Conservation (phyloP, 768 basidiomycete species). For the Pleurotus giganteus region DNA sequence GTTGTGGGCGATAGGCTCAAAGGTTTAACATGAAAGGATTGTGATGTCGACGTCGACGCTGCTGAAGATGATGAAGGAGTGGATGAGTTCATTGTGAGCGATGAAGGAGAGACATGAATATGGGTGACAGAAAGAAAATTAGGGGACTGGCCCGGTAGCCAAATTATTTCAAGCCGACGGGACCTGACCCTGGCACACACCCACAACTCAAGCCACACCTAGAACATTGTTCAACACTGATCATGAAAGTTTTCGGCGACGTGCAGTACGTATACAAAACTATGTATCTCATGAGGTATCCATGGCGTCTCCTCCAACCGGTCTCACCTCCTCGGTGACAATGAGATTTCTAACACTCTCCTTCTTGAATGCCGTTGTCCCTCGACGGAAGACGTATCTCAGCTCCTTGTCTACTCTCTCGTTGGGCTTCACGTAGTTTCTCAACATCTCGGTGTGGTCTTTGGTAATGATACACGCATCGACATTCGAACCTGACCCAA, state of each 20-base stretch:
- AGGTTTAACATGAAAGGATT: conserved; percentile 1
- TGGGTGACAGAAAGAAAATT: not conserved
- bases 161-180: too few species aligned
- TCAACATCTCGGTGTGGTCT: conserved; percentile 83
- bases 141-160: too few species aligned
- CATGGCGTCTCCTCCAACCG: conserved; percentile 69
- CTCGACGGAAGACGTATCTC: conserved; percentile 70
- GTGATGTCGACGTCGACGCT: not conserved
- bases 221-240: too few species aligned
- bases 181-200: too few species aligned
- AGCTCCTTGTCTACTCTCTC: conserved; percentile 77
- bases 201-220: too few species aligned
- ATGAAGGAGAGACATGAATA: not conserved
- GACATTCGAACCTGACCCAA: conserved; percentile 97
- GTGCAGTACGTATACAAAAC: too few species aligned
- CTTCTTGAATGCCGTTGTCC: conserved; percentile 87
- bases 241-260: too few species aligned
- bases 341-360: conserved; percentile 74
- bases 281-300: conserved; percentile 79
- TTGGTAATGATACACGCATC: conserved; percentile 96
- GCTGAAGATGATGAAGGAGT: conserved; percentile 2
- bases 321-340: conserved; percentile 65
- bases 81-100: conserved; percentile 5
- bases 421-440: conserved; percentile 93
- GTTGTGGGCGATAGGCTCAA: conserved; percentile 1